phyloP scores from a whole-genome alignment of 768 basidiomycete species.

The Inosperma sp. region DNA sequence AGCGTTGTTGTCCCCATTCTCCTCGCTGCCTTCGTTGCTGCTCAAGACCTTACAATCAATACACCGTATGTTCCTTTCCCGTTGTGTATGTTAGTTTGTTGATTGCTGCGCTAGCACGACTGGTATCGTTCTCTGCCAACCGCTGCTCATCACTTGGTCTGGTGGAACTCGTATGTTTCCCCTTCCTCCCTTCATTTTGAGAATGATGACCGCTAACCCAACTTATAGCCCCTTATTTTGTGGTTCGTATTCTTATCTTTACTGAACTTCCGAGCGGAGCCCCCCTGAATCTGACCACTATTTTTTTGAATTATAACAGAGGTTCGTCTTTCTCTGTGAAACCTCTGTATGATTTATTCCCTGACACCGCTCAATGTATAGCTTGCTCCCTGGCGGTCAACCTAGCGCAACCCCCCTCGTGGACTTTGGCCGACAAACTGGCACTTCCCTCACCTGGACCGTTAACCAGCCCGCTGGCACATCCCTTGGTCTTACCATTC shows the following conservation, averaged over 20 bases:
- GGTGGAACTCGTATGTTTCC: constrained; percentile 50
- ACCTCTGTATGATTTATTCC: no score
- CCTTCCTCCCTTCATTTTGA: background rate
- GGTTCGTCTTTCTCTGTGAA: constrained; percentile 15
- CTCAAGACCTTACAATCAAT: constrained; percentile 45
- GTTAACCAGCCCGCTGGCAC: constrained; percentile 49
- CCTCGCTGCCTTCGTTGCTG: constrained; percentile 23
- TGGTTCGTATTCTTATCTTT: constrained; percentile 44
- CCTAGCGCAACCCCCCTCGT: constrained; percentile 43
- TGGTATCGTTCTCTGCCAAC: constrained; percentile 53
- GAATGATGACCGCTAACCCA: constrained; percentile 12
- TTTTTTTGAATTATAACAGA: constrained; percentile 32
- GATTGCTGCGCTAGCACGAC: constrained; percentile 30
- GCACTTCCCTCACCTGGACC: constrained; percentile 48
- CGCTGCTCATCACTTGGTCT: constrained; percentile 49
- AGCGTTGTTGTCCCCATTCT: constrained; percentile 25
- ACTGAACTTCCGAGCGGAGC: no score
- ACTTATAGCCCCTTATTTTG: constrained; percentile 58
- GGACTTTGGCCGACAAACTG: constrained; percentile 38
- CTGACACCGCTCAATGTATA: no score
- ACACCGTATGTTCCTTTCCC: constrained; percentile 57
- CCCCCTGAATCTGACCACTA: no score
- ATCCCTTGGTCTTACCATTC: constrained; percentile 51
- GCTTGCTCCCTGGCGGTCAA: constrained; percentile 50
- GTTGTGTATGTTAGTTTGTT: background rate